These are phyloP conservation scores for Boletus coccyginus DNA, from an alignment of 768 basidiomycete genomes.

Conservation along the genomic window DNA sequence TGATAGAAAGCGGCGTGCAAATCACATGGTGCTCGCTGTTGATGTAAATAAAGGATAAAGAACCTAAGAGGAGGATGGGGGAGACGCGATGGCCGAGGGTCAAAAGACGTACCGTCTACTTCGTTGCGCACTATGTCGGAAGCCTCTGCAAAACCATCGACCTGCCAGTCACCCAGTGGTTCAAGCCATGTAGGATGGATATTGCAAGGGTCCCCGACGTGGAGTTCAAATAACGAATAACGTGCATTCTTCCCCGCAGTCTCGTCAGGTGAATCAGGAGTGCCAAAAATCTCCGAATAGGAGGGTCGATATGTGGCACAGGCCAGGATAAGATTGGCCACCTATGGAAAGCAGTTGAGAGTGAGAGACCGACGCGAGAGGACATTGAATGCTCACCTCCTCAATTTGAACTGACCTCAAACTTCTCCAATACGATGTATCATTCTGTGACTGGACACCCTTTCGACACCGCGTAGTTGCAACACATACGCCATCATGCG, in stretches of 20 bases:
- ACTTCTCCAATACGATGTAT: slow-evolving; percentile 20
- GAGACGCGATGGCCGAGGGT: not conserved
- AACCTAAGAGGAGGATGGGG: slow-evolving; percentile 19
- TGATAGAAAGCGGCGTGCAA: slow-evolving; percentile 38
- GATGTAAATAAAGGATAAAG: slow-evolving; percentile 36
- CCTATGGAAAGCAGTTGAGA: slow-evolving; percentile 12
- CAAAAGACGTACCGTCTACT: slow-evolving; percentile 41
- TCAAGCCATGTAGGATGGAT: slow-evolving; percentile 34
- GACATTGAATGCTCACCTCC: slow-evolving; percentile 12
- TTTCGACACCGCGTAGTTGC: slow-evolving; percentile 18
- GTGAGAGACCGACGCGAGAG: not conserved
- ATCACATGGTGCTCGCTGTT: slow-evolving; percentile 44
- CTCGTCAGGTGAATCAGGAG: slow-evolving; percentile 15
- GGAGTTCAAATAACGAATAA: slow-evolving; percentile 27
- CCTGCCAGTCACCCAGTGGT: slow-evolving; percentile 52
- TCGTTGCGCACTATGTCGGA: slow-evolving; percentile 45
- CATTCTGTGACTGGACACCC: not conserved
- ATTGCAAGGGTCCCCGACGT: slow-evolving; percentile 18
- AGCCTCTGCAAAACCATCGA: slow-evolving; percentile 46
- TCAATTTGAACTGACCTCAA: slow-evolving; percentile 19
- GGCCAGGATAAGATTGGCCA: slow-evolving; percentile 38
- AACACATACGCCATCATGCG: slow-evolving; percentile 47
- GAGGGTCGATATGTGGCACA: slow-evolving; percentile 38
- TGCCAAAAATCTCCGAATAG: slow-evolving; percentile 22
- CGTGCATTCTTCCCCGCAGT: slow-evolving; percentile 2